Evolutionary conservation across 805 yeast species (phyloP).

Genomic region (Yarrowia sp.): DNA sequence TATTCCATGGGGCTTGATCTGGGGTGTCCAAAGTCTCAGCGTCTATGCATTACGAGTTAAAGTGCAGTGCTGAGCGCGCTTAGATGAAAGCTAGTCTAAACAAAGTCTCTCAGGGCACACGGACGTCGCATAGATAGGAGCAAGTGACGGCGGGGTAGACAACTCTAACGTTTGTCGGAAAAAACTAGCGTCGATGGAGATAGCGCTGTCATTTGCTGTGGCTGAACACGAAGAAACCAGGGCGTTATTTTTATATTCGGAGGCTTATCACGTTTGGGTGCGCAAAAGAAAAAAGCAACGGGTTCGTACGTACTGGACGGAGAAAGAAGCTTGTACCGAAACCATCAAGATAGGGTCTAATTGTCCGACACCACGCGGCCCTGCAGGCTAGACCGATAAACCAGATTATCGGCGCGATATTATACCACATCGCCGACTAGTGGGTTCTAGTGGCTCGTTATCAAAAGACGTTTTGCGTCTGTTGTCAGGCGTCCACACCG

Average conservation of each 20-base stretch:
- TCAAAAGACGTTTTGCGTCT: not conserved
- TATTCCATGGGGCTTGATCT: not conserved
- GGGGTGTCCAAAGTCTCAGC: slow-evolving; percentile 6
- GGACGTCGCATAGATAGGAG: not conserved
- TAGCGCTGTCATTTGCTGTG: not conserved
- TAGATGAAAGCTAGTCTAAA: slow-evolving; percentile 4
- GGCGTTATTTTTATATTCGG: too few relatives aligned
- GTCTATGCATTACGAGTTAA: slow-evolving; percentile 8
- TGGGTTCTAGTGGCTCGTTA: not conserved
- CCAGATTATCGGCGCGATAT: too few relatives aligned
- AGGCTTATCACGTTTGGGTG: too few relatives aligned
- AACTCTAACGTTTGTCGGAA: not conserved
- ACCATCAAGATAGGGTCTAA: not conserved
- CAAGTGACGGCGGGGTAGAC: not conserved
- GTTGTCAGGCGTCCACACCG: not conserved
- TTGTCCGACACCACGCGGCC: not conserved
- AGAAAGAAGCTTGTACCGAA: not conserved
- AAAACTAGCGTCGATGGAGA: too few relatives aligned
- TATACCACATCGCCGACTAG: not conserved
- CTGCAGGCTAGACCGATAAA: not conserved
- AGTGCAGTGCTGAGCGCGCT: not conserved
- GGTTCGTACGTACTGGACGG: too few relatives aligned
- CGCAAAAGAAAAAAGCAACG: too few relatives aligned
- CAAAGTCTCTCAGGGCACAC: too few relatives aligned
- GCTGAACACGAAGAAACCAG: not conserved